Conservation (phyloP, 768 basidiomycete genomes). For the Kwoniella dejecticola region DNA sequence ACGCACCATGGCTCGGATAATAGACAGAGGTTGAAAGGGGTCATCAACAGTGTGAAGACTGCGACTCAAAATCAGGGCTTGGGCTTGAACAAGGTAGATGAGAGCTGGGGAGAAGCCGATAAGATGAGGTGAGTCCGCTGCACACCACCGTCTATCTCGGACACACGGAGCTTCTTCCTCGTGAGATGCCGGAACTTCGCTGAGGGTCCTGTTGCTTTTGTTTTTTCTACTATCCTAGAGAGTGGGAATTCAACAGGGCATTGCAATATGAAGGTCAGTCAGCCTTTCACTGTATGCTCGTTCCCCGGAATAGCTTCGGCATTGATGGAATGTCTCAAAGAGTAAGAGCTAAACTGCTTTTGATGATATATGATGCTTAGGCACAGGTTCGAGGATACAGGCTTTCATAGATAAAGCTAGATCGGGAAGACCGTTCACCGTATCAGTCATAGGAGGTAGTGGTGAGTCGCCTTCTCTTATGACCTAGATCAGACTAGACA, state of each 20-base stretch:
- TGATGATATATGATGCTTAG: too few relatives aligned
- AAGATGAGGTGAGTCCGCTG: slow-evolving; percentile 22
- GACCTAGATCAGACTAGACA: too few relatives aligned
- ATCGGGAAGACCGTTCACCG: slow-evolving; percentile 40
- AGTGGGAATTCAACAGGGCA: slow-evolving; percentile 33
- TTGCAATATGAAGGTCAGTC: slow-evolving; percentile 30
- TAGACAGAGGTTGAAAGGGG: slow-evolving; percentile 11
- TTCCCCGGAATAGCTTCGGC: too few relatives aligned
- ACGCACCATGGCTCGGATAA: slow-evolving; percentile 11
- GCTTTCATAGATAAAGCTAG: slow-evolving; percentile 46
- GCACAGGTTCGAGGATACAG: slow-evolving; percentile 43
- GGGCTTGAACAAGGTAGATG: neutral
- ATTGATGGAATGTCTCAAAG: too few relatives aligned
- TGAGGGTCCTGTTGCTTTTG: too few relatives aligned
- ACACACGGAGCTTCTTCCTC: too few relatives aligned
- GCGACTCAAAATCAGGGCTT: neutral
- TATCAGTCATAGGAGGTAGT: slow-evolving; percentile 51
- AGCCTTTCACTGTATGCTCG: too few relatives aligned
- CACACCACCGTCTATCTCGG: too few relatives aligned
- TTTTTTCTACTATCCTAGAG: slow-evolving; percentile 14
- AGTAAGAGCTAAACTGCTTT: too few relatives aligned
- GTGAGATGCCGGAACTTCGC: too few relatives aligned
- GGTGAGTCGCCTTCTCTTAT: too few relatives aligned
- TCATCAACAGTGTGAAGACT: slow-evolving; percentile 14
- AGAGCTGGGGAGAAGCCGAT: slow-evolving; percentile 19